Evolutionary conservation across 2,329 filamentous ascomycete genomes (phyloP).

Genomic region (Aspergillus unguis): DNA sequence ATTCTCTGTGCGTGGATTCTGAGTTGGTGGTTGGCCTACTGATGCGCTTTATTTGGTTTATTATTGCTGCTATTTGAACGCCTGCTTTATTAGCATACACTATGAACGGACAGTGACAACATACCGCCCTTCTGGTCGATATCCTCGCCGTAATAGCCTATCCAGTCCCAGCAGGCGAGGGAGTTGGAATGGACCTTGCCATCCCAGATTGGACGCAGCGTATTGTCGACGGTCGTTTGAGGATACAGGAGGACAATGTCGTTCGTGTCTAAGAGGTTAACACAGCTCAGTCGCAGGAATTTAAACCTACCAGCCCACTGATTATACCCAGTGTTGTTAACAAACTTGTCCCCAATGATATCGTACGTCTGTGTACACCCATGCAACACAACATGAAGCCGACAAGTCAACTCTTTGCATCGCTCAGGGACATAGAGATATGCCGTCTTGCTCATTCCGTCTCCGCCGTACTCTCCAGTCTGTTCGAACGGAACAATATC

Average conservation of each 20-base stretch:
- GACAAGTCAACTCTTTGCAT: slow-evolving; percentile 13
- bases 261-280: slow-evolving; percentile 7
- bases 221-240: slow-evolving; percentile 11
- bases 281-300: background rate
- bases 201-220: slow-evolving; percentile 10
- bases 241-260: slow-evolving; percentile 15
- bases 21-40: slow-evolving; percentile 3
- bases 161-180: slow-evolving; percentile 18
- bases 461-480: slow-evolving; percentile 12
- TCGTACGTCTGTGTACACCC: slow-evolving; percentile 15
- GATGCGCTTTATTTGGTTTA: slow-evolving; percentile 15
- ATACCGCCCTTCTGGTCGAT: slow-evolving; percentile 13
- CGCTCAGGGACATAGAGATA: slow-evolving; percentile 16
- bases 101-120: background rate
- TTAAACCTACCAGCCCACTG: slow-evolving; percentile 11
- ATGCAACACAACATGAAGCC: slow-evolving; percentile 18
- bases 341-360: slow-evolving; percentile 10
- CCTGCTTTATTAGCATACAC: slow-evolving; percentile 1
- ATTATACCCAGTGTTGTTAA: slow-evolving; percentile 19
- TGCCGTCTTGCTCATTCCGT: slow-evolving; percentile 15
- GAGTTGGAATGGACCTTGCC: slow-evolving; percentile 12
- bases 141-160: slow-evolving; percentile 16
- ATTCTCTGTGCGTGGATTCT: background rate
- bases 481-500: slow-evolving; percentile 11
- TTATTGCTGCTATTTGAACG: slow-evolving; percentile 18